These are phyloP conservation scores for Amauroascus niger DNA, from an alignment of 2,329 filamentous ascomycete genomes.

Conservation along the genomic window DNA sequence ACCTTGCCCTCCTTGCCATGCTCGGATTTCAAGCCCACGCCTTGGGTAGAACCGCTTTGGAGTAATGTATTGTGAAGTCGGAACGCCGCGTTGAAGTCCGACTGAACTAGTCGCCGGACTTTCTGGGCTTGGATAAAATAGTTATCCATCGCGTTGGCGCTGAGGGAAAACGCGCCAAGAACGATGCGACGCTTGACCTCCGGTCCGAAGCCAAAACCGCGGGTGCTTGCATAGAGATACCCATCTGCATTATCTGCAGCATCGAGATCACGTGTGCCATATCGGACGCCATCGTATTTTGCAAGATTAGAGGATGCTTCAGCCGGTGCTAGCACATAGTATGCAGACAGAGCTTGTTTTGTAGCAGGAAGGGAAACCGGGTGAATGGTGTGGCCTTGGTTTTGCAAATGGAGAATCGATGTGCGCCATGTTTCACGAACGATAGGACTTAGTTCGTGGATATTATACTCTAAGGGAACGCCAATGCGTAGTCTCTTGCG, in stretches of 20 bases:
- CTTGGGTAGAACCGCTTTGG: neutral
- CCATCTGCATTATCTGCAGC: slow-evolving; percentile 45
- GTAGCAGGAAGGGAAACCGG: slow-evolving; percentile 75
- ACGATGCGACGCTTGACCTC: slow-evolving; percentile 83
- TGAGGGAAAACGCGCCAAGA: slow-evolving; percentile 80
- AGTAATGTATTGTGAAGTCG: slow-evolving; percentile 56
- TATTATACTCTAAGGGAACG: slow-evolving; percentile 71
- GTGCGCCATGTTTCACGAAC: slow-evolving; percentile 62
- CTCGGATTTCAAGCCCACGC: neutral
- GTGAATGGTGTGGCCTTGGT: slow-evolving; percentile 60
- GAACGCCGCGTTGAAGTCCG: slow-evolving; percentile 79
- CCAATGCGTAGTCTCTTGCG: slow-evolving; percentile 42
- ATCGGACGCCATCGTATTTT: slow-evolving; percentile 95
- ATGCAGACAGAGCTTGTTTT: slow-evolving; percentile 75
- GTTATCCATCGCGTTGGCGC: slow-evolving; percentile 84
- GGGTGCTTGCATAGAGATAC: slow-evolving; percentile 61
- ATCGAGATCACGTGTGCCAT: slow-evolving; percentile 52
- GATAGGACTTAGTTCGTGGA: slow-evolving; percentile 61
- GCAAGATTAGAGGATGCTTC: slow-evolving; percentile 93
- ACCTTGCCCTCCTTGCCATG: slow-evolving; percentile 42
- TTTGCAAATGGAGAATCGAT: slow-evolving; percentile 51
- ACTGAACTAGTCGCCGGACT: slow-evolving; percentile 70
- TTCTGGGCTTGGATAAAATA: slow-evolving; percentile 94
- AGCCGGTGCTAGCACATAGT: slow-evolving; percentile 90
- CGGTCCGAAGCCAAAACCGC: slow-evolving; percentile 64